Evolutionary conservation across 2,329 filamentous ascomycete genomes (phyloP).

Genomic region (Tolypocladium sp.): DNA sequence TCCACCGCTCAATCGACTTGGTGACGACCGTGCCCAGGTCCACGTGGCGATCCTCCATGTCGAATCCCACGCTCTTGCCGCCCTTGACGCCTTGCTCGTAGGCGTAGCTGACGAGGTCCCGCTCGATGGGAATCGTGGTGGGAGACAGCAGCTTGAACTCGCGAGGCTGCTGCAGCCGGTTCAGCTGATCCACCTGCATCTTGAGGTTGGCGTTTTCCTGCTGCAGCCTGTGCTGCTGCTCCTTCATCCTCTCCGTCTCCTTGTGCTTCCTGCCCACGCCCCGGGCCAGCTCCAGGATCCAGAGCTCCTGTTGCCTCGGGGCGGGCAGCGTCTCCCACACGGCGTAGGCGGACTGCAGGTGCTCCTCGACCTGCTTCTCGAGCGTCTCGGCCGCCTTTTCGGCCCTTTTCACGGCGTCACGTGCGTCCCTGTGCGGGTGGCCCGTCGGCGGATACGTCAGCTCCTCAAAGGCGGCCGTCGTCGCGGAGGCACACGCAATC

Average conservation of each 20-base stretch:
- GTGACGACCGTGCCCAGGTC: constrained; percentile 44
- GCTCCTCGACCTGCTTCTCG: constrained; percentile 61
- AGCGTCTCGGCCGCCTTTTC: constrained; percentile 48
- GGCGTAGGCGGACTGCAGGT: constrained; percentile 67
- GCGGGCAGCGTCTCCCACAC: constrained; percentile 62
- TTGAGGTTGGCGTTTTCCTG: constrained; percentile 51
- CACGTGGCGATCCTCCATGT: constrained; percentile 39
- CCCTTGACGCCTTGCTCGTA: constrained; percentile 35
- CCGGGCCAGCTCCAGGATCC: constrained; percentile 53
- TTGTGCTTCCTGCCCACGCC: constrained; percentile 48
- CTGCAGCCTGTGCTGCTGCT: constrained; percentile 38
- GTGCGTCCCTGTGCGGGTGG: constrained; percentile 30
- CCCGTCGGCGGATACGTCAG: constrained; percentile 36
- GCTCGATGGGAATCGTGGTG: constrained; percentile 41
- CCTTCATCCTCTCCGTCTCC: constrained; percentile 41
- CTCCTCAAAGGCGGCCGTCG: constrained; percentile 41
- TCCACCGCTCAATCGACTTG: constrained; percentile 53
- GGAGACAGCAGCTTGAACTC: constrained; percentile 48
- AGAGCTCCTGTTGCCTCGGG: constrained; percentile 48
- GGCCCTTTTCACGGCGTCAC: constrained; percentile 36
- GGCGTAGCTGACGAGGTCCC: constrained; percentile 35
- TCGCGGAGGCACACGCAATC: constrained; percentile 38
- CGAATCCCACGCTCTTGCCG: constrained; percentile 32
- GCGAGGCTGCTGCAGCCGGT: constrained; percentile 47
- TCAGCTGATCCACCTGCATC: constrained; percentile 49